These are phyloP conservation scores for Trypanosoma grayi DNA, from an alignment of 208 protist species.

Conservation along the genomic window DNA sequence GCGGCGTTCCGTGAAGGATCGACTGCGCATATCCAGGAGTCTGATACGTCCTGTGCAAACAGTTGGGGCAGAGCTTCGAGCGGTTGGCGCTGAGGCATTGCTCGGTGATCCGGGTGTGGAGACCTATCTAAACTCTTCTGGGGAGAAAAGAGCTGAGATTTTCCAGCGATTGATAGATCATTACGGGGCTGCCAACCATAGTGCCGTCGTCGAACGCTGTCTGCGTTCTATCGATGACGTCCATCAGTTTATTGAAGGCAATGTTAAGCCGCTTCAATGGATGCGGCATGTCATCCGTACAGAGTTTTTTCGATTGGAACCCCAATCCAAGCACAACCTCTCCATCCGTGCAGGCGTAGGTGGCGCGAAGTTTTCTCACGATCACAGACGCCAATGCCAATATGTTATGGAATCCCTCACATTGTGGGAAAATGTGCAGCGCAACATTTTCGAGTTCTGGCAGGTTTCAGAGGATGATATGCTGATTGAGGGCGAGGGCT, in stretches of 20 bases:
- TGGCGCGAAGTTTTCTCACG: constrained; percentile 94
- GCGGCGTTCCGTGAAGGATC: constrained; percentile 43
- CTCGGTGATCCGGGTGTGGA: constrained; percentile 72
- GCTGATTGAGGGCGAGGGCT: constrained; percentile 49
- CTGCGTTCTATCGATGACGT: constrained; percentile 96
- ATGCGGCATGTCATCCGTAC: constrained; percentile 50
- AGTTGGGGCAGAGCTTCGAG: constrained; percentile 69
- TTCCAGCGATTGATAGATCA: constrained; percentile 50
- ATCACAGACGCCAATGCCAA: constrained; percentile 91
- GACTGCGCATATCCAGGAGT: constrained; percentile 43
- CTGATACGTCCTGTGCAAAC: constrained; percentile 83
- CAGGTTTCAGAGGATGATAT: constrained; percentile 93
- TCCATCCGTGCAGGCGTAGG: constrained; percentile 41
- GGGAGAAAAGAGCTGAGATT: constrained; percentile 50
- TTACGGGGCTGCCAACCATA: constrained; percentile 43
- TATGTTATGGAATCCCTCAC: constrained; percentile 96
- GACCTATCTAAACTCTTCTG: constrained; percentile 34
- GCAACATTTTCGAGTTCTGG: constrained; percentile 94
- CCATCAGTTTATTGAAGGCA: constrained; percentile 81
- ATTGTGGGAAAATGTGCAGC: constrained; percentile 94
- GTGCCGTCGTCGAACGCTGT: constrained; percentile 69
- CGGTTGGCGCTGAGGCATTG: constrained; percentile 44
- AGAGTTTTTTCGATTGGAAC: constrained; percentile 57
- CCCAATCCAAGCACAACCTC: constrained; percentile 34
- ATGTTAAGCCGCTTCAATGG: constrained; percentile 67